Evolutionary conservation across 2,329 filamentous ascomycete genomes (phyloP).

Genomic region (Sordariomycetes sp.): DNA sequence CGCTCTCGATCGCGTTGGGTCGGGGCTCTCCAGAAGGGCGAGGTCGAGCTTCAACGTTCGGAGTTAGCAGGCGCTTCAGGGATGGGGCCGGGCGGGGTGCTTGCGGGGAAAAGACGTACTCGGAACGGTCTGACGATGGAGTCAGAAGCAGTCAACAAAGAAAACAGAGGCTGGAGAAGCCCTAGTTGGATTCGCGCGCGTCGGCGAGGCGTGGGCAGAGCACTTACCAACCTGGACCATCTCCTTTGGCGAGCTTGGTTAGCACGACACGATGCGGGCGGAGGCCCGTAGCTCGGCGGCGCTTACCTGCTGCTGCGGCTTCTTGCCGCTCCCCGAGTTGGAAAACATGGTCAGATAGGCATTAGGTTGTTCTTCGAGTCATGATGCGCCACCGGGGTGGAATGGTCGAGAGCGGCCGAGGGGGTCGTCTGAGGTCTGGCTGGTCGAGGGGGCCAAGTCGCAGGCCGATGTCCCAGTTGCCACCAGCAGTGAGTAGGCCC

Average conservation of each 20-base stretch:
- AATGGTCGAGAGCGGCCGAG: neutral
- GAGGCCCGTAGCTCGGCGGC: conserved; percentile 1
- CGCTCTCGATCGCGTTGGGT: conserved; percentile 23
- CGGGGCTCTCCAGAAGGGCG: conserved; percentile 75
- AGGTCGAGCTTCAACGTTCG: conserved; percentile 51
- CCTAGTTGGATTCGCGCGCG: neutral
- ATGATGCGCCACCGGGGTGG: neutral
- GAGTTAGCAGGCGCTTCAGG: conserved; percentile 5
- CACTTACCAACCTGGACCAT: conserved; percentile 97
- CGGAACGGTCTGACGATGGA: conserved; percentile 38
- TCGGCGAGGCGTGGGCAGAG: neutral
- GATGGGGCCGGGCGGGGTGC: neutral
- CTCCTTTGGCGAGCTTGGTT: conserved; percentile 44
- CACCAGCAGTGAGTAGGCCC: neutral
- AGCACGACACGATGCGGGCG: conserved; percentile 1
- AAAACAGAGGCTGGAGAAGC: neutral
- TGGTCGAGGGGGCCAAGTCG: neutral
- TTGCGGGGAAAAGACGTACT: conserved; percentile 34
- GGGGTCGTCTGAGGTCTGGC: neutral
- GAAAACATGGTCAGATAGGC: conserved; percentile 41
- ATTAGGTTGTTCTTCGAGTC: neutral
- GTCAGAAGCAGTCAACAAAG: neutral
- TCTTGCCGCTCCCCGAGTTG: conserved; percentile 54
- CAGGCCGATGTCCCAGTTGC: neutral
- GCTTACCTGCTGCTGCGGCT: conserved; percentile 58